These are phyloP conservation scores for Fusarium sp. DNA, from an alignment of 2,329 filamentous ascomycete genomes.

Conservation along the genomic window DNA sequence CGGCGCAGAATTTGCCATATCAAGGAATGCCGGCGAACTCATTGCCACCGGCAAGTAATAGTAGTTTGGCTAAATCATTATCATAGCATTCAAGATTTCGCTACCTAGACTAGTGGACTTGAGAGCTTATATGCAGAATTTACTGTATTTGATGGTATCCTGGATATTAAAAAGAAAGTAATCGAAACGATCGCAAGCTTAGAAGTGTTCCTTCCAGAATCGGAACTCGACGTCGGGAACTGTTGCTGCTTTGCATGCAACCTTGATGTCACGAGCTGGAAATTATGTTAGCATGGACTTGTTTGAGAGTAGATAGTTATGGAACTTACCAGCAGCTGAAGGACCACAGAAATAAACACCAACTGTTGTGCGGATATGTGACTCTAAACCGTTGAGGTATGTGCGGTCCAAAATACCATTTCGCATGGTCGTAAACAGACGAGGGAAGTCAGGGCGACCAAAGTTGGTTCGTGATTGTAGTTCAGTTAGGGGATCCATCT, in stretches of 20 bases:
- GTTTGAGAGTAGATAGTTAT: not conserved
- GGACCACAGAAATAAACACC: slow-evolving; percentile 99
- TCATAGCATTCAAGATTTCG: not conserved
- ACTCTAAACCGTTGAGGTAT: slow-evolving; percentile 85
- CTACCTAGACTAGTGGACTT: not conserved
- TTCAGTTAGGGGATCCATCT: slow-evolving; percentile 91
- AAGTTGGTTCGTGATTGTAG: slow-evolving; percentile 92
- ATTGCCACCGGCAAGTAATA: not conserved
- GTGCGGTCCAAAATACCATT: slow-evolving; percentile 86
- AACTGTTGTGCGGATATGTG: slow-evolving; percentile 81
- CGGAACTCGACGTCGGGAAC: slow-evolving; percentile 87
- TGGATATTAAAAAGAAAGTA: slow-evolving; percentile 35
- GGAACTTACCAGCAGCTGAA: slow-evolving; percentile 69
- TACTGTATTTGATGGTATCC: slow-evolving; percentile 40
- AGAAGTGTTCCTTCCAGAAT: slow-evolving; percentile 98
- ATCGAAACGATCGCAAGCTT: slow-evolving; percentile 40
- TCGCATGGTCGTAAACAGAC: slow-evolving; percentile 85
- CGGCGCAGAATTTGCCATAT: not conserved
- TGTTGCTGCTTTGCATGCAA: slow-evolving; percentile 78
- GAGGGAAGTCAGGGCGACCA: slow-evolving; percentile 87
- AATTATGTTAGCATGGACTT: slow-evolving; percentile 50
- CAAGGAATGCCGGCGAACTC: not conserved
- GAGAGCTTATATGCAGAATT: slow-evolving; percentile 9
- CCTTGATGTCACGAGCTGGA: slow-evolving; percentile 83
- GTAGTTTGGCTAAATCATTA: not conserved